Base-by-base conservation (phyloP, 2,329 filamentous ascomycete species). In the Lecanicillium sp. region DNA sequence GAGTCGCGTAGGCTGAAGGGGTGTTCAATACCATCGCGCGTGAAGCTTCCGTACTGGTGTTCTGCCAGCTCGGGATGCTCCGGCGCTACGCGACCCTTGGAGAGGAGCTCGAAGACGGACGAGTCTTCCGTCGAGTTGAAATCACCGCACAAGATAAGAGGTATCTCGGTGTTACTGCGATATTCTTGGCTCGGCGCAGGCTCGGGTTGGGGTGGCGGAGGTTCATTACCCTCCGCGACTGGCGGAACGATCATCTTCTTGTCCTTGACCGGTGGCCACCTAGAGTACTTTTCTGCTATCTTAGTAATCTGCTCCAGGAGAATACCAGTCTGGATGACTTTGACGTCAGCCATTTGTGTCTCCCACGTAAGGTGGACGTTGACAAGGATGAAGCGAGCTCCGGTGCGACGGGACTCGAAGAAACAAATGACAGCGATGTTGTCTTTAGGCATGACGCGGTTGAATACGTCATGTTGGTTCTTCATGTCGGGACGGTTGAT, bases 301-400 rank as follows among this genome's bases (percentile, higher is more conserved):
- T 90, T 93, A 8, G 84, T 86, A 38, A 98, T 79, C 47, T 90
- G 83, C 61, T 97, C 91, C 85, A 98, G 89, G 55, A 98, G 66
- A 55, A 98, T 94, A 51, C 90, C 93, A 0, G 89, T 93, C 69
- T 98, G 93, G 20, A 98, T 89, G 36, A 95, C 77, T 72, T 98
- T 98, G 67, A 98, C 93, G 61, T 98, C 93, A 52, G 87, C 87
- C 60, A 87, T 84, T 4, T 79, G 83, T 2, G 89, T 88, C 59
- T 98, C 90, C 93, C 93, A 98, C 60, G 89, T 94, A 44, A 97
- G 75, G 72, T 98, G 93, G 5, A 88, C 87, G 62, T 97, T 97
- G 56, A 89, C 89, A 29, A 97, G 83, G 54, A 98, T 95, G 60
- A 97, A 72, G 49, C 93, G 84, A 12, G 89, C 84, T n/a, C 93